A percentile compares a stretch with the other conserved stretches of the same genome.
Conservation (phyloP, 768 basidiomycete genomes). For the Leccinum rimulosum region DNA sequence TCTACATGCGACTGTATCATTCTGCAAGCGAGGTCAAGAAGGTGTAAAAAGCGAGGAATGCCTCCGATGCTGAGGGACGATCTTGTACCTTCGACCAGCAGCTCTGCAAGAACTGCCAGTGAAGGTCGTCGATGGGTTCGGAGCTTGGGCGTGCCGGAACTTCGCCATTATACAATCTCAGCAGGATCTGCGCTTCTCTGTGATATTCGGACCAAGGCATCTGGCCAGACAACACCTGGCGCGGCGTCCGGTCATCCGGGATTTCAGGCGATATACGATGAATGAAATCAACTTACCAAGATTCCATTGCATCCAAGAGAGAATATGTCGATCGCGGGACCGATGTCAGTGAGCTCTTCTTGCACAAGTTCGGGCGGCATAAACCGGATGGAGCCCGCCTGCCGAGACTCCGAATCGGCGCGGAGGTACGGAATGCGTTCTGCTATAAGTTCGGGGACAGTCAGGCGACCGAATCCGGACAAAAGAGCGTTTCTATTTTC, state of each 20-base stretch:
- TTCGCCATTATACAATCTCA: background rate
- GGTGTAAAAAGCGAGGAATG: conserved; percentile 11
- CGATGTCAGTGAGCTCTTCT: background rate
- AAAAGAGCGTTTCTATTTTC: conserved; percentile 4
- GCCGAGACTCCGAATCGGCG: conserved; percentile 9
- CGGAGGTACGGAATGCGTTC: conserved; percentile 12
- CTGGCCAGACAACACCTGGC: conserved; percentile 13
- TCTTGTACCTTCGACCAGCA: conserved; percentile 10
- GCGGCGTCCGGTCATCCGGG: background rate
- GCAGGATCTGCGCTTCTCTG: conserved; percentile 5
- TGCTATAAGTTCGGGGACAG: conserved; percentile 13
- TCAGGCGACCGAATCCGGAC: conserved; percentile 13
- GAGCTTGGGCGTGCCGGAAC: conserved; percentile 7
- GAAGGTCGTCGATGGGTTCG: conserved; percentile 33
- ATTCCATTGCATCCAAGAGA: conserved; percentile 16
- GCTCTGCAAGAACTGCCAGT: conserved; percentile 13
- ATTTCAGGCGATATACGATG: background rate
- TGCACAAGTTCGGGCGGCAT: conserved; percentile 13
- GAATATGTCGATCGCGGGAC: conserved; percentile 7
- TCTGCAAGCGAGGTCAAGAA: conserved; percentile 5
- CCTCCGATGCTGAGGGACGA: conserved; percentile 10
- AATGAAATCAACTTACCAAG: background rate
- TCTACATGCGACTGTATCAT: background rate
- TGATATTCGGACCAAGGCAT: conserved; percentile 15
- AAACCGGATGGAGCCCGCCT: conserved; percentile 13